A percentile compares a stretch with the other conserved stretches of the same genome.
phyloP scores from a whole-genome alignment of 495 filamentous ascomycete species.

The Cercophora newfieldiana region DNA sequence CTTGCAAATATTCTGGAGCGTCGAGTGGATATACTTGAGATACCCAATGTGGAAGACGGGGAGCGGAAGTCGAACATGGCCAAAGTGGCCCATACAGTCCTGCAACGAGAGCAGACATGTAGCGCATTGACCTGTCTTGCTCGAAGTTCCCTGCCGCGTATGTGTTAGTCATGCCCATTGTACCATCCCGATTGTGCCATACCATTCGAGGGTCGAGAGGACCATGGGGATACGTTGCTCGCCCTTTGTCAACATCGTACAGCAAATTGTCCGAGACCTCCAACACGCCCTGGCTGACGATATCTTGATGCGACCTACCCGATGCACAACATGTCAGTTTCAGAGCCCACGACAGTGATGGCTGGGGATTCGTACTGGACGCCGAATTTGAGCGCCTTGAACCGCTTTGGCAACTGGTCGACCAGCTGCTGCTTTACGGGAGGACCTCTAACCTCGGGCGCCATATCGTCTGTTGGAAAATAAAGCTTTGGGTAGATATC shows the following conservation, averaged over 20 bases:
- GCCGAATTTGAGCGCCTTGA: conserved; percentile 91
- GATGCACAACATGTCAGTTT: conserved; percentile 16
- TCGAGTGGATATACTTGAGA: conserved; percentile 82
- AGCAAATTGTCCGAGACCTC: conserved; percentile 89
- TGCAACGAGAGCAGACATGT: conserved; percentile 79
- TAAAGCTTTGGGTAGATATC: conserved; percentile 4
- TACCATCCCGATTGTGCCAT: not conserved
- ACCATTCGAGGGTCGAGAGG: conserved; percentile 69
- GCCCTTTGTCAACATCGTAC: conserved; percentile 76
- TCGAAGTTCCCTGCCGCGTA: conserved; percentile 75
- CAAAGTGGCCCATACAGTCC: conserved; percentile 92
- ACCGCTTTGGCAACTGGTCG: conserved; percentile 82
- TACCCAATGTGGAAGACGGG: conserved; percentile 96
- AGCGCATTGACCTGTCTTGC: conserved; percentile 65
- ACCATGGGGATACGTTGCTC: conserved; percentile 72
- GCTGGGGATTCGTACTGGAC: conserved; percentile 62
- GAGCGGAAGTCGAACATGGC: conserved; percentile 83
- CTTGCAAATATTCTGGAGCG: conserved; percentile 94
- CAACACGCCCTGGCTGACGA: conserved; percentile 88
- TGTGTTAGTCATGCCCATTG: conserved; percentile 43
- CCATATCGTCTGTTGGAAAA: conserved; percentile 12
- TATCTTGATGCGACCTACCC: conserved; percentile 81
- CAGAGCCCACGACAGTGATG: conserved; percentile 10
- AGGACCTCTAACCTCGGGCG: conserved; percentile 9
- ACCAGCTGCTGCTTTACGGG: conserved; percentile 82